Evolutionary conservation across 768 basidiomycete species (phyloP).

Genomic region (Hebeloma cylindrosporum): DNA sequence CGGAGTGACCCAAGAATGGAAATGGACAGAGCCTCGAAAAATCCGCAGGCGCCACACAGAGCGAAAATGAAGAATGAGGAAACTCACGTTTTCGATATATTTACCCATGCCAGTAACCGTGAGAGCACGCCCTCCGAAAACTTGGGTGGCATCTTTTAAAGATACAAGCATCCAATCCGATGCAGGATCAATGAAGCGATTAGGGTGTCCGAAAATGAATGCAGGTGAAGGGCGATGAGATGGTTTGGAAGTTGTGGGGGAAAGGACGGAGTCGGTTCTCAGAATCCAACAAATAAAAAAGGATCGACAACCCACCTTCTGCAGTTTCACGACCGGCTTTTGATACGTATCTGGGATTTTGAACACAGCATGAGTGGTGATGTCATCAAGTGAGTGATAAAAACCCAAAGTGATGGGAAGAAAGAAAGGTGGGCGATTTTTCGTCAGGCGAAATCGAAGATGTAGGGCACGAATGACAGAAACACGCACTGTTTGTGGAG

Average conservation of each 20-base stretch:
- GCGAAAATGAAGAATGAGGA: neutral
- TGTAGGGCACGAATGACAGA: no score
- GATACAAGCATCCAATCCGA: constrained; percentile 40
- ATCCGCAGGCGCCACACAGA: constrained; percentile 6
- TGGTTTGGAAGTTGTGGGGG: no score
- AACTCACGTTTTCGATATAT: constrained; percentile 73
- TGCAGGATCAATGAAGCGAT: no score
- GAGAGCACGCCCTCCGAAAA: constrained; percentile 88
- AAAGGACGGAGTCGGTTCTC: no score
- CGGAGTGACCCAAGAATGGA: no score
- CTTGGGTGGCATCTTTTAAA: constrained; percentile 67
- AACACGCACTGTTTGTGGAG: constrained; percentile 78
- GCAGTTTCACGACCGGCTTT: constrained; percentile 70
- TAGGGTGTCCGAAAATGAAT: no score
- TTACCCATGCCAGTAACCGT: constrained; percentile 88
- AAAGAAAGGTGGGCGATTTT: neutral
- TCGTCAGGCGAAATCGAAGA: neutral
- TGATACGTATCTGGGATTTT: constrained; percentile 63
- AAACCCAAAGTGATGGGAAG: neutral
- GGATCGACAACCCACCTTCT: constrained; percentile 39
- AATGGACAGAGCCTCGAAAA: neutral
- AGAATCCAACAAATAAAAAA: constrained; percentile 29
- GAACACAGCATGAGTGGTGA: neutral
- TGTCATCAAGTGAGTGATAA: no score
- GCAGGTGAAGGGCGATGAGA: no score